A percentile compares a stretch with the other conserved stretches of the same genome.
Conservation (phyloP, 768 basidiomycete species). For the Ramaria sp. region DNA sequence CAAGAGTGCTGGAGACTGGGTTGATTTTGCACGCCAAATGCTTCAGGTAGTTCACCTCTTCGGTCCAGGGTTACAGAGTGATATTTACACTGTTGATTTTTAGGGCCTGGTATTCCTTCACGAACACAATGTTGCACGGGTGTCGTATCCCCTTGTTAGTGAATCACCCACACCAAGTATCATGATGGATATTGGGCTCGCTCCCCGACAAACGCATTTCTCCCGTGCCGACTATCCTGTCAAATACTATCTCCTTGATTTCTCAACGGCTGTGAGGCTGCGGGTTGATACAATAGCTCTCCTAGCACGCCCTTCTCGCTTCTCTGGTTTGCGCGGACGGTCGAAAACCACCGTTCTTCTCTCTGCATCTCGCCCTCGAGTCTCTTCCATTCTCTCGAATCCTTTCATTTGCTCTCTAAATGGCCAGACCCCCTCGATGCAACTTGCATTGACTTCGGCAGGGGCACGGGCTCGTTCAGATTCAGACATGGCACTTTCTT, state of each 20-base stretch:
- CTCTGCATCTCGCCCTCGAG: neutral
- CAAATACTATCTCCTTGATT: constrained; percentile 9
- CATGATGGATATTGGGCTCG: constrained; percentile 10
- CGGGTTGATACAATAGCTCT: neutral
- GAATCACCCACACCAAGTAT: neutral
- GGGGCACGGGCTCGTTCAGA: neutral
- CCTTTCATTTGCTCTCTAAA: neutral
- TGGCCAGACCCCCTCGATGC: neutral
- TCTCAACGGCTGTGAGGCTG: constrained; percentile 2
- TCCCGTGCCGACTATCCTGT: constrained; percentile 4
- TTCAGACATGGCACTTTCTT: neutral
- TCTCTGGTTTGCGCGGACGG: neutral
- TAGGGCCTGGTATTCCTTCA: constrained; percentile 8
- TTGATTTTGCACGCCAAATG: constrained; percentile 7
- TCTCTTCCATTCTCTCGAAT: neutral
- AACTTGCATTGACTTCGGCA: neutral
- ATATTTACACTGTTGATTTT: neutral
- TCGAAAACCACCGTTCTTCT: neutral
- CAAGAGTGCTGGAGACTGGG: neutral
- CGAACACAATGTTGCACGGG: constrained; percentile 5
- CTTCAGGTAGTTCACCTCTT: constrained; percentile 1
- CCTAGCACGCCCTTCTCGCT: neutral
- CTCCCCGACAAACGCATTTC: constrained; percentile 2
- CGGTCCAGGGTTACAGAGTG: too few species aligned
- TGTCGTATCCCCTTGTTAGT: neutral